These are phyloP conservation scores for Gossypium longicalyx DNA, from an alignment of 345 rosid species.

Conservation along the genomic window DNA sequence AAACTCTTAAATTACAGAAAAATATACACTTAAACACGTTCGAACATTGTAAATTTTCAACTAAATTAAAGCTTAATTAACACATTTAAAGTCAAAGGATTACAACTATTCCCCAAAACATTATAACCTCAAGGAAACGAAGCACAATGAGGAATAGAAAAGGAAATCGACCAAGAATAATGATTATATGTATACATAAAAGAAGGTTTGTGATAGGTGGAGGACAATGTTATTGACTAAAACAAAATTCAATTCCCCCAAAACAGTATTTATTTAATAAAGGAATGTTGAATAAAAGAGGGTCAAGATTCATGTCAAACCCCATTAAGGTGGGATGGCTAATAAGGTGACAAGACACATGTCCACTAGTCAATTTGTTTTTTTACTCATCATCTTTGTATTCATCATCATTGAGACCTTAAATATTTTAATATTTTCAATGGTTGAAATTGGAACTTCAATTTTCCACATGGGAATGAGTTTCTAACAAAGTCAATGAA, in stretches of 20 bases:
- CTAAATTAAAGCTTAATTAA: no score
- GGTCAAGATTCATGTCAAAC: slow-evolving; percentile 21
- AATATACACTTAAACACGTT: no score
- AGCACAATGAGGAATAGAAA: not conserved
- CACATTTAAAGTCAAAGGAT: not conserved
- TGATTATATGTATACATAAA: not conserved
- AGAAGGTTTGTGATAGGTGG: not conserved
- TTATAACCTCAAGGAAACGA: not conserved
- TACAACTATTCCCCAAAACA: not conserved
- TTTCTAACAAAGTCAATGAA: slow-evolving; percentile 12
- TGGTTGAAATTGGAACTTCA: slow-evolving; percentile 3
- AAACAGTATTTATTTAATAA: not conserved
- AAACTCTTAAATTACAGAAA: rapidly evolving
- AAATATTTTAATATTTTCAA: not conserved
- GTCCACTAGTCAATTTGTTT: slow-evolving; percentile 14
- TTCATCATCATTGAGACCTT: not conserved
- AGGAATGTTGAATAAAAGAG: slow-evolving; percentile 14
- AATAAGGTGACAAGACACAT: slow-evolving; percentile 6
- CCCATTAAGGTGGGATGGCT: not conserved
- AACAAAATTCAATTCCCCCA: not conserved
- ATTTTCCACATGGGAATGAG: not conserved
- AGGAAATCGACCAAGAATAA: not conserved
- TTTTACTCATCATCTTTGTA: slow-evolving; percentile 10
- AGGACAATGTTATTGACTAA: not conserved
- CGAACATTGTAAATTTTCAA: no score